Evolutionary conservation across 306 rosid species (phyloP).

Genomic region (Prunus armeniaca): DNA sequence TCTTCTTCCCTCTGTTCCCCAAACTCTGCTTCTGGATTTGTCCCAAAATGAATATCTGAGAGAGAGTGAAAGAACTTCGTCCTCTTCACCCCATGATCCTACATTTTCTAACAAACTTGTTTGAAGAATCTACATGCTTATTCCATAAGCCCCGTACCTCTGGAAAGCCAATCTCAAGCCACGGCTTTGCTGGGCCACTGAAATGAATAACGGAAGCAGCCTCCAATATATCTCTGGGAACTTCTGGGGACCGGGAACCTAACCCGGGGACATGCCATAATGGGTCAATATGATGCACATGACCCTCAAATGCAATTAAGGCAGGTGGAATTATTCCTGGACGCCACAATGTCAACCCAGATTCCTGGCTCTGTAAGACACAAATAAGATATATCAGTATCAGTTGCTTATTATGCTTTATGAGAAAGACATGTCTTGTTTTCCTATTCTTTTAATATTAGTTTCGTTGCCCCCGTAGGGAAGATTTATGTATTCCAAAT

Average conservation of each 20-base stretch:
- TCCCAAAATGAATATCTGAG: conserved; percentile 44
- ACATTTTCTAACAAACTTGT: conserved; percentile 74
- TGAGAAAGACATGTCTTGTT: no score
- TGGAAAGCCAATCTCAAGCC: conserved; percentile 84
- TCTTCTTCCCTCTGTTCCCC: conserved; percentile 86
- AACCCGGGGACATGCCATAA: conserved; percentile 60
- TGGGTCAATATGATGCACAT: conserved; percentile 69
- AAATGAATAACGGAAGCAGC: conserved; percentile 70
- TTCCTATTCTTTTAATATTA: no score
- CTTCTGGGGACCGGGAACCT: conserved; percentile 44
- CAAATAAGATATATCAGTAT: background rate
- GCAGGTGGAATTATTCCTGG: conserved; percentile 81
- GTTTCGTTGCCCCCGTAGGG: no score
- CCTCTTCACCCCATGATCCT: conserved; percentile 56
- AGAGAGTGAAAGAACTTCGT: conserved; percentile 45
- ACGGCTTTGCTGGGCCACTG: conserved; percentile 98
- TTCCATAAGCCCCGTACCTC: conserved; percentile 75
- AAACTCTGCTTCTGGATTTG: conserved; percentile 31
- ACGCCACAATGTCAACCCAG: conserved; percentile 58
- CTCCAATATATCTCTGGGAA: conserved; percentile 41
- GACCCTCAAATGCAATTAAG: conserved; percentile 74
- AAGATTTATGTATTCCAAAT: no score
- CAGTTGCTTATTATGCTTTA: no score
- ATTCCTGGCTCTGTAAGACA: conserved; percentile 54
- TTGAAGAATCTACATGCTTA: conserved; percentile 63